phyloP scores from a whole-genome alignment of 345 rosid genomes.

The Hibiscus tridactylites region DNA sequence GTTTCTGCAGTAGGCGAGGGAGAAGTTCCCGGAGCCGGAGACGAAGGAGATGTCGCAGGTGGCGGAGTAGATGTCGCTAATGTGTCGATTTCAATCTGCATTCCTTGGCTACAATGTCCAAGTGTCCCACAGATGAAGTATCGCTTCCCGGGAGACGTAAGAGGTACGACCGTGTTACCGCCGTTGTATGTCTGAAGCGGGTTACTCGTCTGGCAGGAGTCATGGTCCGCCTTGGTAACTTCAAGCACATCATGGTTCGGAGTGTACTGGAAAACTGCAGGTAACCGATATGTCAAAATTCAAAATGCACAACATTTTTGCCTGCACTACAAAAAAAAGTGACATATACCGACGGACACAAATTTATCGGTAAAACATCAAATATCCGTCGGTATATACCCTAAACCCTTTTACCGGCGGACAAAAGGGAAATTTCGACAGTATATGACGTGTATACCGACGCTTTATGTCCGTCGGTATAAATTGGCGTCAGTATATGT shows the following conservation, averaged over 20 bases:
- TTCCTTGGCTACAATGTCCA: constrained; percentile 68
- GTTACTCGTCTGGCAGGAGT: constrained; percentile 43
- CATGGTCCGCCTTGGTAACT: constrained; percentile 51
- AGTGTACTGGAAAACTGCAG: constrained; percentile 50
- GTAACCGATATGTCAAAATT: neutral
- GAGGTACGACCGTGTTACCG: constrained; percentile 52
- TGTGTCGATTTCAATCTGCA: constrained; percentile 59
- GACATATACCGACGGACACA: too few species aligned
- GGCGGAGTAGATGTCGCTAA: constrained; percentile 26
- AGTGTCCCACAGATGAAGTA: constrained; percentile 66
- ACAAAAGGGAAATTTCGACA: too few species aligned
- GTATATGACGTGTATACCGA: too few species aligned
- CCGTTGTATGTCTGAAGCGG: constrained; percentile 34
- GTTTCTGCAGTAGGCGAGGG: constrained; percentile 2
- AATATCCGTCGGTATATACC: too few species aligned
- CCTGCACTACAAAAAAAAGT: neutral
- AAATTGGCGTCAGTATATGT: too few species aligned
- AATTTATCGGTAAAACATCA: too few species aligned
- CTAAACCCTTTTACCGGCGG: too few species aligned
- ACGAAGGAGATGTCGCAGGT: constrained; percentile 4
- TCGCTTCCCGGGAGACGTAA: constrained; percentile 61
- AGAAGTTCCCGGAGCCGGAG: neutral
- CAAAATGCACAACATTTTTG: neutral
- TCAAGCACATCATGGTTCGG: constrained; percentile 49
- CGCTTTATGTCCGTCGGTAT: too few species aligned